These are phyloP conservation scores for Hyparrhenia diplandra DNA, from an alignment of 176 grass and related monocot genomes.

Conservation along the genomic window DNA sequence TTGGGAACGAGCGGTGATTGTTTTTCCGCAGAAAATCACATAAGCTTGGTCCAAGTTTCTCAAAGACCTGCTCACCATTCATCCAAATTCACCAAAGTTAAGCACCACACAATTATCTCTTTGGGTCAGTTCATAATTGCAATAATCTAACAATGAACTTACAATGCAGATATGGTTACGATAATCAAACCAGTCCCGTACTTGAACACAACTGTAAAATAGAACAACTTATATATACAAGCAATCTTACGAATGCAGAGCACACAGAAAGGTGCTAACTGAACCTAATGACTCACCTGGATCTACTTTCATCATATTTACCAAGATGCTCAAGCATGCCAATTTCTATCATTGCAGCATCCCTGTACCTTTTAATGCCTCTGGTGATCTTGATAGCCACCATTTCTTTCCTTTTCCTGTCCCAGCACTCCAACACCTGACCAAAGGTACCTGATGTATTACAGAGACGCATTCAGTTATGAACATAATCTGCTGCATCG, in stretches of 20 bases:
- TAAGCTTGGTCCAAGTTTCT: conserved; percentile 86
- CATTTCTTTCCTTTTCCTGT: conserved; percentile 68
- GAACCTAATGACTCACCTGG: conserved; percentile 40
- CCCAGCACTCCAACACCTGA: conserved; percentile 81
- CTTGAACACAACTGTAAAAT: conserved; percentile 94
- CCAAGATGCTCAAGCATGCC: conserved; percentile 58
- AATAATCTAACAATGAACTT: conserved; percentile 70
- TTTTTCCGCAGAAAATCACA: conserved; percentile 77
- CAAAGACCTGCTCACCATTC: conserved; percentile 76
- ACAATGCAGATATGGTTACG: conserved; percentile 92
- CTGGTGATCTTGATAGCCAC: conserved; percentile 78
- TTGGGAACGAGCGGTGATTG: conserved; percentile 69
- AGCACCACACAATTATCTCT: conserved; percentile 26
- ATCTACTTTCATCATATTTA: conserved; percentile 56
- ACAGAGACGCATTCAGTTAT: conserved; percentile 20
- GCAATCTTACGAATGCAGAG: conserved; percentile 32
- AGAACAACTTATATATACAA: conserved; percentile 43
- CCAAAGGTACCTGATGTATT: conserved; percentile 69
- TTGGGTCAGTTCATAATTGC: conserved; percentile 46
- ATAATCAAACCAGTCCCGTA: conserved; percentile 92
- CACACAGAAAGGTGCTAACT: background rate
- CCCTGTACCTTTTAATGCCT: conserved; percentile 57
- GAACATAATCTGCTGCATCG: background rate
- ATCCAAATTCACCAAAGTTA: conserved; percentile 59
- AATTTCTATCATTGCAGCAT: conserved; percentile 80